Percentiles rank a stretch among this genome's conserved stretches.
phyloP scores from a whole-genome alignment of 129 eudicot genomes.

The Artemisia tridentata region DNA sequence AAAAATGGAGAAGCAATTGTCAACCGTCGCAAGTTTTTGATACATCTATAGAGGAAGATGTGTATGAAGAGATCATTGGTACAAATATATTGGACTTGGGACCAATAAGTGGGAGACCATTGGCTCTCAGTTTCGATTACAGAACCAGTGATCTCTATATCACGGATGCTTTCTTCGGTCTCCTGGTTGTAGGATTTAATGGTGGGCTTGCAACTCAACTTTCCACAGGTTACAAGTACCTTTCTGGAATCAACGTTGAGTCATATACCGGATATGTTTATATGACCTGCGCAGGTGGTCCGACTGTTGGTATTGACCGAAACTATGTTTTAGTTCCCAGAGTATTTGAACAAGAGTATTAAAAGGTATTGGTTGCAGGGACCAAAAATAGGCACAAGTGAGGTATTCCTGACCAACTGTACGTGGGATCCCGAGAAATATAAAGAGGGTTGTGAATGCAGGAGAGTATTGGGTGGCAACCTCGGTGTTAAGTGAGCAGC shows the following conservation, averaged over 20 bases:
- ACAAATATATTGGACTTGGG: slow-evolving; percentile 15
- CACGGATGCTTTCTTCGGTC: too few relatives aligned
- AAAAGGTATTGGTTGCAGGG: slow-evolving; percentile 31
- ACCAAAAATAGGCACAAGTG: too few relatives aligned
- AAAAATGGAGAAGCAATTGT: slow-evolving; percentile 15
- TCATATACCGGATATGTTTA: slow-evolving; percentile 31
- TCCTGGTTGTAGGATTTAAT: too few relatives aligned
- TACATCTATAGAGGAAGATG: neutral
- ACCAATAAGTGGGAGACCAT: too few relatives aligned
- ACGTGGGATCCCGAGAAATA: too few relatives aligned
- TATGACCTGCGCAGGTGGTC: slow-evolving; percentile 28
- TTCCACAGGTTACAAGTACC: slow-evolving; percentile 20
- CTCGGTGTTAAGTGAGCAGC: too few relatives aligned
- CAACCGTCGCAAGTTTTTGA: slow-evolving; percentile 18
- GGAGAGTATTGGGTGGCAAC: too few relatives aligned
- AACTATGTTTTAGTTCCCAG: slow-evolving; percentile 18
- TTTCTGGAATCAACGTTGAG: slow-evolving; percentile 27
- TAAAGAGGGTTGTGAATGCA: too few relatives aligned
- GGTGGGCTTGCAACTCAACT: too few relatives aligned
- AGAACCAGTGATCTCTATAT: too few relatives aligned
- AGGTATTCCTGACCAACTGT: too few relatives aligned
- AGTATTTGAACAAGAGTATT: slow-evolving; percentile 5
- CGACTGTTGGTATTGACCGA: slow-evolving; percentile 17
- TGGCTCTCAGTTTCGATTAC: too few relatives aligned
- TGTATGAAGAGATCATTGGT: slow-evolving; percentile 16